Base-by-base conservation (phyloP, 495 filamentous ascomycete species). In the Talaromyces borbonicus region DNA sequence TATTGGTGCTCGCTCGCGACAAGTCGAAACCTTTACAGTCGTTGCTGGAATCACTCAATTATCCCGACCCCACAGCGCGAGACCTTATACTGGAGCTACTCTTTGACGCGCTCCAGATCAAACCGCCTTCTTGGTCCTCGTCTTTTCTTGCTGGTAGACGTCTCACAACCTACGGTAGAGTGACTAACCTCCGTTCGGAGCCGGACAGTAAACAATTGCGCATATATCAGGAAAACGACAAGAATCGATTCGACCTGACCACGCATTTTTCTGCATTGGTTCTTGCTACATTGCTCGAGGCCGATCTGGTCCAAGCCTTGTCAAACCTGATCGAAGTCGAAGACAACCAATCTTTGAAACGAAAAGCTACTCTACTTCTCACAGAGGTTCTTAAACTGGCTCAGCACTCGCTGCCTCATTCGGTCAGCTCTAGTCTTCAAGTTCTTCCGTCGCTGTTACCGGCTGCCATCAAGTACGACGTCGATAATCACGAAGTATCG, bases 181-280 rank as follows among this genome's bases (percentile, higher is more conserved):
- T 97, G 25, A 77, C 87, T 7, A 95, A 90, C 53, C 70, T 97
- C n/a, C 86, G 84, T 48, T 67, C 80, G 1, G 79, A 83, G 47
- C 50, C 68, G 1, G 76, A 80, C 15, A 53, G 65, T 12, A 60
- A 68, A 52, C 49, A 60, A 39, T 46, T 53, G 43, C 71, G 56
- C 33, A 48, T 52, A 2, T 63, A 68, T 22, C 59, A 71, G 22
- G 85, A 87, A 35, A 79, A 82, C 23, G 79, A 81, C 25, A 70
- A 68, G 8, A 78, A 76, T 43, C 80, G 82, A 46, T 83, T 90
- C 51, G 90, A 85, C 56, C 78, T 98, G 31, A 80, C 93, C 5
- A 84, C 92, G 39, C 93, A 98, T 61, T 97, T 90, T 57, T 94
- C 87, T 1, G 83, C 92, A 7, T 72, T 95, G n/a, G 67, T 95